Base-by-base conservation (phyloP, 1,284 basidiomycete genomes). In the Cystobasidium pallidum region DNA sequence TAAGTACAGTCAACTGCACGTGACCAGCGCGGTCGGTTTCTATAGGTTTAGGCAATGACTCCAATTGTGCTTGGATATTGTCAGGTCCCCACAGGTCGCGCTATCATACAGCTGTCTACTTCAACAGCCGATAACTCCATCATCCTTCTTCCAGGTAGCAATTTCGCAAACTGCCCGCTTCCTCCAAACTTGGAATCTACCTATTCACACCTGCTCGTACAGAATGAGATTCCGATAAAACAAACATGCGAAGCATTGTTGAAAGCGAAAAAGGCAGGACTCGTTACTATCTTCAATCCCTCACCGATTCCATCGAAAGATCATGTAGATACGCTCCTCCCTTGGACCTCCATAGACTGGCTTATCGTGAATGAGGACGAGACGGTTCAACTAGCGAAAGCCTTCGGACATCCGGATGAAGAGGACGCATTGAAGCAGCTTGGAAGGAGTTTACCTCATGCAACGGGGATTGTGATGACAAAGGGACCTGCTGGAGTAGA, bases 141-240 rank as follows among this genome's bases (percentile, higher is more conserved):
- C 70, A 73, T 78, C 34, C 76, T 78, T 65, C 32, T 76, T 11
- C 72, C 71, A 2, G 78, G 77, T 19, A 57, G 54, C 57, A 75
- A 73, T 30, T 63, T 55, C 54, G 47, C 63, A 6, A 34, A 43
- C 11, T 65, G 55, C n/a, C 24, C 62, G 8, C 52, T 66, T 2
- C 57, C 62, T 24, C 0, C 39, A 32, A n/a, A 57, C 26, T 64
- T 68, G 36, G 30, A 76, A 49, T 61, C 66, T 10, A 70, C 68
- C 26, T 78, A 79, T 75, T 81, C 83, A 19, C 83, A 85, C 75
- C 78, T 86, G 4, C 79, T 86, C n/a, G 78, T 86, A 1, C 85
- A 86, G 73, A 86, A 86, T 76, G 86, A 86, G 78, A 85, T 86
- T 63, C 85, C 85, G 0, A 79, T 85, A 15, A 62, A 75, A 0